Conservation (phyloP, 192 early-diverging fungal genomes). For the Rhizophlyctis rosea region DNA sequence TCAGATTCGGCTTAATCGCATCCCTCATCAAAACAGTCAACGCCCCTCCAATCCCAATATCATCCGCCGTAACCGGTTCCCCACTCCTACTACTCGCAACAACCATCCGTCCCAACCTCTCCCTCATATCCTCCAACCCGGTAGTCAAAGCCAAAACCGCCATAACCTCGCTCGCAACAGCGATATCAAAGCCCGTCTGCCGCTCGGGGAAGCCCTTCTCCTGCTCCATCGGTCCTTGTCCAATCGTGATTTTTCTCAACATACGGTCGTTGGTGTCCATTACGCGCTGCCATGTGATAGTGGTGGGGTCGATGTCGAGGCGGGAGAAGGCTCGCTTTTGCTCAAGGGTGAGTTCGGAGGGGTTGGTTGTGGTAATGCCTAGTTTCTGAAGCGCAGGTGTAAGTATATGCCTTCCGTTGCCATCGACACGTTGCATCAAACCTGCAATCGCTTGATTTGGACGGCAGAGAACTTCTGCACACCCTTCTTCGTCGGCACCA, state of each 20-base stretch:
- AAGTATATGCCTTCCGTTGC: no score
- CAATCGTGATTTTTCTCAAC: slow-evolving; percentile 86
- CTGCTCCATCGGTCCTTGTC: slow-evolving; percentile 76
- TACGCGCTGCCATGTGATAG: slow-evolving; percentile 96
- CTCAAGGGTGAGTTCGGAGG: slow-evolving; percentile 74
- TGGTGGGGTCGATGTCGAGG: slow-evolving; percentile 91
- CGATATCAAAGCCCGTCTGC: slow-evolving; percentile 94
- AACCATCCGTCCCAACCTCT: slow-evolving; percentile 91
- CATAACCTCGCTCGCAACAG: slow-evolving; percentile 98
- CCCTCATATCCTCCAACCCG: slow-evolving; percentile 87
- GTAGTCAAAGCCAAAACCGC: slow-evolving; percentile 93
- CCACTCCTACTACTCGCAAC: slow-evolving; percentile 81
- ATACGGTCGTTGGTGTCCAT: slow-evolving; percentile 97
- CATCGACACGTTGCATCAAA: background rate
- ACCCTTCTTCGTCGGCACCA: slow-evolving; percentile 87
- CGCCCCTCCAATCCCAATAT: slow-evolving; percentile 92
- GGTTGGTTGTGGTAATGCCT: slow-evolving; percentile 77
- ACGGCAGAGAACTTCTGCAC: slow-evolving; percentile 76
- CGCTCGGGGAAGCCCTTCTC: slow-evolving; percentile 80
- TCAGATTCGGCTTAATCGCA: slow-evolving; percentile 96
- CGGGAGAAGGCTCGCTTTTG: slow-evolving; percentile 79
- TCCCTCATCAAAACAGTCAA: slow-evolving; percentile 97
- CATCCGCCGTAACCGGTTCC: slow-evolving; percentile 89
- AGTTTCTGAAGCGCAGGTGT: slow-evolving; percentile 50
- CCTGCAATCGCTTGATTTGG: slow-evolving; percentile 73